Base-by-base conservation (phyloP, 2,329 filamentous ascomycete genomes). In the Xylariaceae sp. region DNA sequence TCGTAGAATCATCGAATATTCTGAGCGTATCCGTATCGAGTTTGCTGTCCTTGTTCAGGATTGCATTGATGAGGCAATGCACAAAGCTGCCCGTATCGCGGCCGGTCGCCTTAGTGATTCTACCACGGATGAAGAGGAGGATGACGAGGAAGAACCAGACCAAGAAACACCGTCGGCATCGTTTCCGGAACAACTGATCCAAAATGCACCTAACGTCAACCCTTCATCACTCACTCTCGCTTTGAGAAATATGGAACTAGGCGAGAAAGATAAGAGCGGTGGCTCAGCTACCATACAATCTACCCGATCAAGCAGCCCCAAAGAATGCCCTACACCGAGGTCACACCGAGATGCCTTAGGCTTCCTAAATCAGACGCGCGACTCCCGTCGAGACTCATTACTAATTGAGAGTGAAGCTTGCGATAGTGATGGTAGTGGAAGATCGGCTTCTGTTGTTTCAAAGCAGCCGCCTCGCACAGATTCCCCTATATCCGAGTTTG, bases 31-130 rank as follows among this genome's bases (percentile, higher is more conserved):
- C 58, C 89, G 95, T 4, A 82, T 97, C 43, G 94, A 99, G 65
- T 96, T 97, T 64, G 88, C 93, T 28, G 83, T 95, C 22, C 79
- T 97, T 52, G 93, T 99, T 2, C 90, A 97, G 65, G 90, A 97
- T 63, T 99, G 94, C 67, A 96, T 99, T 47, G 87, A 95, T 54
- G 91, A 90, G 56, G 94, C 94, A 9, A 81, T 97, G 71, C 83
- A 83, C 59, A 97, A 97, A 71, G 92, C 94, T 48, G 89, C 89
- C 50, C 87, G 87, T 45, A 93, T 97, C 60, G 90, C 90, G 42
- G 86, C 89, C 41, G 93, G 93, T 11, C 84, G 92, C 47, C 74
- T 95, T 14, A 93, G 88, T 58, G 91, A 95, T 64, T 93, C 90
- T 1, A 76, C 80, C 22, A 82, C 83, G 42, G 80, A 80, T 6